phyloP scores from a whole-genome alignment of 2,329 filamentous ascomycete genomes.

The Beauveria sp. region DNA sequence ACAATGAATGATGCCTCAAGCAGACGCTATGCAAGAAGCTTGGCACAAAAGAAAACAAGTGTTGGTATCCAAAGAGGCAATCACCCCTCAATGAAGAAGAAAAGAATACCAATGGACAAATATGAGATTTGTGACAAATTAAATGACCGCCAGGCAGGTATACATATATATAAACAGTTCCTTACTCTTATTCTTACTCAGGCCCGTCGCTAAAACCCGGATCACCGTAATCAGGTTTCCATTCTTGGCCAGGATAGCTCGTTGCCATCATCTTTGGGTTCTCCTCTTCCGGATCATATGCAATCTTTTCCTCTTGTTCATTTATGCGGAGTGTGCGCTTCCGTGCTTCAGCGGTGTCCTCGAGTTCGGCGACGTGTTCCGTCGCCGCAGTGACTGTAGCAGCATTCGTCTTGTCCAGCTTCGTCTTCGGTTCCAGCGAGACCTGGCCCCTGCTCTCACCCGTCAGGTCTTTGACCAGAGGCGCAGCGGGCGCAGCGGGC shows the following conservation, averaged over 20 bases:
- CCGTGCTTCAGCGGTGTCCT: slow-evolving; percentile 36
- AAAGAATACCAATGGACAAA: background rate
- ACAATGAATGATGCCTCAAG: background rate
- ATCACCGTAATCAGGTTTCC: slow-evolving; percentile 46
- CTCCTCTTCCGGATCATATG: slow-evolving; percentile 30
- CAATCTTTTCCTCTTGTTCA: slow-evolving; percentile 48
- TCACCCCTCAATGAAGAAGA: background rate
- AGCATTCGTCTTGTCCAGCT: background rate
- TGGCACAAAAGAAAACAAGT: background rate
- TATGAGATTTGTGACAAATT: background rate
- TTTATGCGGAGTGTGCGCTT: slow-evolving; percentile 36
- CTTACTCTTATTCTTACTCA: background rate
- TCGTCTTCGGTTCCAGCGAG: slow-evolving; percentile 13
- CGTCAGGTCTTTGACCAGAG: background rate
- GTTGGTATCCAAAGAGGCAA: background rate
- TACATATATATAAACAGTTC: background rate
- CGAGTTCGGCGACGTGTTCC: slow-evolving; percentile 31
- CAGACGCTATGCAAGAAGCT: background rate
- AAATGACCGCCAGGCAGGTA: background rate
- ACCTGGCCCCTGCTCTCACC: slow-evolving; percentile 5
- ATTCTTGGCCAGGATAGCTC: slow-evolving; percentile 64
- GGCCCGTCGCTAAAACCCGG: slow-evolving; percentile 21
- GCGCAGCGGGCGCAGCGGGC: background rate
- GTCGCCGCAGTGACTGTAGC: slow-evolving; percentile 21
- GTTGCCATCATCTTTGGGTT: slow-evolving; percentile 56